Base-by-base conservation (phyloP, 2,329 filamentous ascomycete species). In the Penicillium sp. region DNA sequence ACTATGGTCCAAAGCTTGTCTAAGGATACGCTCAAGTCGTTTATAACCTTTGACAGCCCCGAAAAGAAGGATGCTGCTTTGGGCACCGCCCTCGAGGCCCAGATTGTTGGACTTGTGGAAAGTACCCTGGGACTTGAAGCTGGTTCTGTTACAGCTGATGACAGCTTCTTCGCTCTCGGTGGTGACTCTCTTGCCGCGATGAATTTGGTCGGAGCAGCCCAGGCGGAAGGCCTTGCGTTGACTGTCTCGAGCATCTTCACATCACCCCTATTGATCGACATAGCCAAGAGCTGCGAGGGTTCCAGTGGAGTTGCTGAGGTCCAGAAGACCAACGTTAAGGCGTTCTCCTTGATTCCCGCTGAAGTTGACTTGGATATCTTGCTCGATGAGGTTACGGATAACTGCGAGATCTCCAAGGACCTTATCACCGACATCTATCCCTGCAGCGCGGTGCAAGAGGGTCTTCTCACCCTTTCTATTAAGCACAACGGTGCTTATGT, bases 181-280 rank as follows among this genome's bases (percentile, higher is more conserved):
- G 77, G 77, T 24, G 77, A 79, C 53, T 79, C 77, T 0, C 74
- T 79, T 55, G 72, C 72, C 18, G 77, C 77, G 4, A 79, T 80
- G 75, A 73, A 72, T 29, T 69, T 79, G 1, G 77, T 79, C 38
- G 70, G 71, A 4, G 72, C 72, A 32, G 72, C 73, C 24, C 69
- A 74, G 6, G 69, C 71, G 4, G 67, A 71, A 27, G 74, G 74
- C 4, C 66, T 79, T 11, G 57, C 67, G 1, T 65, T 79, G 9
- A 74, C 69, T 10, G 75, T 79, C 4, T 69, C 75, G 3, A 73
- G 70, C 45, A 74, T 78, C n/a, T 79, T 79, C 56, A 71, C 72
- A 4, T 63, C 72, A 7, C 77, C 79, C 1, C 67, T 74, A 10
- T 63, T 81, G 3, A 57, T 63, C 1, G 75, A 78, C 6, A 75